phyloP scores from a whole-genome alignment of 257 asterid species.

The Dorcoceras hygrometricum region DNA sequence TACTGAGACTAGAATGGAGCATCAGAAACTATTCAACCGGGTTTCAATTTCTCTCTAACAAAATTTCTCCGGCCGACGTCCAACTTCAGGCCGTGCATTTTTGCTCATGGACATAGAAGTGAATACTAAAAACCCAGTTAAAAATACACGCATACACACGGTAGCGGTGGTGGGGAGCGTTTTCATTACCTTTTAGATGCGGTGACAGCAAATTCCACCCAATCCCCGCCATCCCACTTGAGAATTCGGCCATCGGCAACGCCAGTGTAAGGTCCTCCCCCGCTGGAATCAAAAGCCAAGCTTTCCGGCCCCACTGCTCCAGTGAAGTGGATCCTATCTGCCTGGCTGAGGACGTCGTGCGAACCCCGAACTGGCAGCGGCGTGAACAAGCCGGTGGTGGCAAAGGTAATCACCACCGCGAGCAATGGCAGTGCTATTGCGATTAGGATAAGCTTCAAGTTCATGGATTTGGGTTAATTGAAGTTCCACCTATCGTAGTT shows the following conservation, averaged over 20 bases:
- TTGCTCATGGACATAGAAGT: neutral
- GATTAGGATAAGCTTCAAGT: conserved; percentile 35
- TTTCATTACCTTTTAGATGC: conserved; percentile 48
- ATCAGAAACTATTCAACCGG: no score
- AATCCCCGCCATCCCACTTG: conserved; percentile 38
- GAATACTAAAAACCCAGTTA: neutral
- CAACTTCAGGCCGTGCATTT: no score
- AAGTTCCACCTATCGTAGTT: neutral
- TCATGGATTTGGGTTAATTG: conserved; percentile 28
- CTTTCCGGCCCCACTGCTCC: conserved; percentile 72
- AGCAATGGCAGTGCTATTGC: conserved; percentile 38
- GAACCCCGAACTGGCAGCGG: conserved; percentile 46
- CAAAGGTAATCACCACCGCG: conserved; percentile 39
- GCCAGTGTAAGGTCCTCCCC: conserved; percentile 74
- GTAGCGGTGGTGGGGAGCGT: neutral
- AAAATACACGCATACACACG: neutral
- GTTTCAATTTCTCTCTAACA: no score
- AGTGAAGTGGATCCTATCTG: conserved; percentile 42
- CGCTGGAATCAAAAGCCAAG: conserved; percentile 55
- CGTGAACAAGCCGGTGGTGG: conserved; percentile 34
- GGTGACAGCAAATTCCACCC: conserved; percentile 70
- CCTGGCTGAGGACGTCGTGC: conserved; percentile 31
- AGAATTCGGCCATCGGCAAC: conserved; percentile 74
- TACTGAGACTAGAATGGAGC: no score
- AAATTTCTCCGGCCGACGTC: no score